Base-by-base conservation (phyloP, 495 filamentous ascomycete species). In the Ramalina peruviana region DNA sequence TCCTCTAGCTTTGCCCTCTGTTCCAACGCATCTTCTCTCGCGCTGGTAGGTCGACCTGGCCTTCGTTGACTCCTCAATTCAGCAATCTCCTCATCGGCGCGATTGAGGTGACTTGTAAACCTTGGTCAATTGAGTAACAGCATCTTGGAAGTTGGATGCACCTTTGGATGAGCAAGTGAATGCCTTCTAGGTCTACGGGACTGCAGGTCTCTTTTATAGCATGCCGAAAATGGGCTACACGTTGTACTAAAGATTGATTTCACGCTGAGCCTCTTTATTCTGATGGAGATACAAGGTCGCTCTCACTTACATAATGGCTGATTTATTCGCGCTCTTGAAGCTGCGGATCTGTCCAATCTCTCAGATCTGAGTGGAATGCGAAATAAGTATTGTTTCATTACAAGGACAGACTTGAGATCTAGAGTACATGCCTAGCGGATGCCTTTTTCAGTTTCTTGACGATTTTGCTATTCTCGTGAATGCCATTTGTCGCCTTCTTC, bases 401-500 rank as follows among this genome's bases (percentile, higher is more conserved):
- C 6, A 25, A 25, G 3, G 6, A 25, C 4, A 25, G 23, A 25
- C 12, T 33, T 7, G 30, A 33, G 30, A 3, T 33, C 30, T 33
- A 20, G 19, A 20, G 19, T 20, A 33, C 30, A 33, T 33, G 30
- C 60, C 88, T 72, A 39, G 77, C 72, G 50, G 73, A 73, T 15
- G 88, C 88, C 30, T 78, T 72, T 58, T 85, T 83, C 49, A 96
- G 65, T 40, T 81, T 75, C 55, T 80, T 79, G 9, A 79, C 79
- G 65, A 93, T 84, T 52, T 88, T 73, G 59, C 85, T 92, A 62
- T 85, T 84, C 59, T 86, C 81, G 61, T 96, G 87, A 13, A 96
- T 71, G 20, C 76, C 75, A 44, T 82, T 70, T 15, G 71, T 71
- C 15, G 76, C 78, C 44, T 77, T 76, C 66, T 84, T 84, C 69